Base-by-base conservation (phyloP, 2,329 filamentous ascomycete species). In the Drechslera avenae region DNA sequence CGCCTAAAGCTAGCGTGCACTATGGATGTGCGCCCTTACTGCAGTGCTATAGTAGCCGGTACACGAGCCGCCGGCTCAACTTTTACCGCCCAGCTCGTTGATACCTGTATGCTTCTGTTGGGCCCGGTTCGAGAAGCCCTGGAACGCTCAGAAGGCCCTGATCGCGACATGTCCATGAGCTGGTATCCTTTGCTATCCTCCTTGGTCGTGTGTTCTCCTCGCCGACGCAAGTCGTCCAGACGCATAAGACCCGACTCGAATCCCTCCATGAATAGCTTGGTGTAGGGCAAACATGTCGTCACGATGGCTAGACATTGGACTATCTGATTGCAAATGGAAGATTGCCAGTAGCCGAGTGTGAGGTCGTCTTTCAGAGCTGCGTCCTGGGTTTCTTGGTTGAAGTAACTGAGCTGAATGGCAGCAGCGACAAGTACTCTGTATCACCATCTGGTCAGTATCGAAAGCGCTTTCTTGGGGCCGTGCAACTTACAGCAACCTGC, bases 331-430 rank as follows among this genome's bases (percentile, higher is more conserved):
- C 64, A 62, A 8, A 67, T 50, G 7, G 59, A 39, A 12, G 62
- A 63, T 5, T 48, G 64, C 66, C 66, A 71, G 51, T 61, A 65
- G 21, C 66, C 63, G n/a, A 69, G 59, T 4, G 59, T 56, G 13
- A 62, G 32, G 28, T 71, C 64, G 34, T 52, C 36, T 39, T 50
- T 57, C 14, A 45, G 37, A 9, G 43, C 12, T 8, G 42, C 13
- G n/a, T 56, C 32, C 10, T 43, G 40, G 26, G 19, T 45, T n/a
- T 64, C 63, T 8, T 50, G 34, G 19, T 59, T 51, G 33, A 61
- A 57, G 23, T 59, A 56, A 23, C 37, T 36, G 7, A 66, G 54
- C 36, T 65, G 63, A 3, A 61, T 14, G 7, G 46, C 47, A 28
- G 50, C 46, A 17, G 56, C 57, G n/a, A 56, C 37, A 9, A 51